Percentiles rank a stretch among this genome's conserved stretches.
These are phyloP conservation scores for Bremia lactucae DNA, from an alignment of 352 stramenopile genomes.

Conservation along the genomic window DNA sequence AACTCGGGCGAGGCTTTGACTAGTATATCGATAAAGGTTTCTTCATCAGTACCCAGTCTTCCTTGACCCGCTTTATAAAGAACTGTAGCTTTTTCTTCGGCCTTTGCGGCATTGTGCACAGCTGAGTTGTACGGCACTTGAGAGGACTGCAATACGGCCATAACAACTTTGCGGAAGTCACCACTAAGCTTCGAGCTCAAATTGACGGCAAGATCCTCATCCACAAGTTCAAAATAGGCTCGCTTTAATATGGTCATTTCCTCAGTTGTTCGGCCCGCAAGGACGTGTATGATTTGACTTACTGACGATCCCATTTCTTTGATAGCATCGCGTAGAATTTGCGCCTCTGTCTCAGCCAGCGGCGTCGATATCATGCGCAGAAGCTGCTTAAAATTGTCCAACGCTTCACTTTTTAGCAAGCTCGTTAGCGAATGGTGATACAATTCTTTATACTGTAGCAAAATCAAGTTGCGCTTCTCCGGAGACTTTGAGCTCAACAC, in stretches of 20 bases:
- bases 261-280: conserved; percentile 62
- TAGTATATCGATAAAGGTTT: conserved; percentile 53
- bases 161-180: conserved; percentile 67
- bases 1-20: conserved; percentile 47
- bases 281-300: conserved; percentile 54
- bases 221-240: conserved; percentile 57
- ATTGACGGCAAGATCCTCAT: conserved; percentile 56
- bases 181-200: conserved; percentile 60
- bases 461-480: conserved; percentile 55
- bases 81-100: conserved; percentile 44
- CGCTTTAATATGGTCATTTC: conserved; percentile 76
- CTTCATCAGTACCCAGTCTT: conserved; percentile 61
- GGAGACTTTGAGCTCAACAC: conserved; percentile 62
- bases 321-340: conserved; percentile 53
- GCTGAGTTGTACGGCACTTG: conserved; percentile 42
- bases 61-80: conserved; percentile 76
- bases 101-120: conserved; percentile 55
- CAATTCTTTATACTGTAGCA: conserved; percentile 58
- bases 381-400: conserved; percentile 56
- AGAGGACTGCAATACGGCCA: conserved; percentile 49
- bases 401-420: conserved; percentile 61
- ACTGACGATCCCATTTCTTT: conserved; percentile 68
- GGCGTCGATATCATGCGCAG: conserved; percentile 66
- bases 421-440: conserved; percentile 44
- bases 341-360: conserved; percentile 57